These are phyloP conservation scores for Kingdonia uniflora DNA, from an alignment of 164 flowering plant genomes.

Conservation along the genomic window DNA sequence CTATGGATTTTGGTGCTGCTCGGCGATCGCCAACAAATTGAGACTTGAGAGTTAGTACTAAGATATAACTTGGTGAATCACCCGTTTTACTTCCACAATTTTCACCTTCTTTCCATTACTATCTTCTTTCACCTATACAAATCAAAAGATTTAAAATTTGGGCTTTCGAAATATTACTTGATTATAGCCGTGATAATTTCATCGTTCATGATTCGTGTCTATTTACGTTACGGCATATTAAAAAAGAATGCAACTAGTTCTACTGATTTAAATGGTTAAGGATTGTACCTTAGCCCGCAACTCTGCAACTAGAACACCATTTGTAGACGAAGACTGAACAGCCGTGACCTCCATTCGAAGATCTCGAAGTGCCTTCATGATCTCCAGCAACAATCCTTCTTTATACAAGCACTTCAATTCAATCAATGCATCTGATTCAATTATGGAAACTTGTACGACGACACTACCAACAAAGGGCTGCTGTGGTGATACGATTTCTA, in stretches of 20 bases:
- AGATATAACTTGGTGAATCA: constrained; percentile 52
- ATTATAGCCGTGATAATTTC: too few species aligned
- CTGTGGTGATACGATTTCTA: constrained; percentile 16
- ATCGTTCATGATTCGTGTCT: too few species aligned
- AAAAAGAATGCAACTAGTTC: too few species aligned
- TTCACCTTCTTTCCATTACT: constrained; percentile 56
- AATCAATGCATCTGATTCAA: constrained; percentile 74
- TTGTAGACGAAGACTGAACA: constrained; percentile 50
- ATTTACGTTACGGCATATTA: too few species aligned
- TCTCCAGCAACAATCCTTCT: constrained; percentile 70
- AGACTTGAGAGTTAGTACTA: constrained; percentile 7
- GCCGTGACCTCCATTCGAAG: constrained; percentile 53
- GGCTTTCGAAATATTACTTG: too few species aligned
- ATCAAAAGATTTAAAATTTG: background rate
- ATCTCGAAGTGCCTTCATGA: constrained; percentile 59
- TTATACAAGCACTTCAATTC: constrained; percentile 66
- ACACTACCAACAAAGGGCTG: constrained; percentile 10
- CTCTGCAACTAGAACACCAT: constrained; percentile 63
- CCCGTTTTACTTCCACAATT: constrained; percentile 73
- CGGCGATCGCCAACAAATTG: too few species aligned
- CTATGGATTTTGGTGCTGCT: too few species aligned
- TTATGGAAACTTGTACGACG: constrained; percentile 73
- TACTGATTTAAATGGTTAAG: background rate
- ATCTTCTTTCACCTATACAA: constrained; percentile 61
- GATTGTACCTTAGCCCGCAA: constrained; percentile 80